Percentiles rank a stretch among this genome's conserved stretches.
Conservation (phyloP, 75 land plant species). For the Selaginella moellendorffii region DNA sequence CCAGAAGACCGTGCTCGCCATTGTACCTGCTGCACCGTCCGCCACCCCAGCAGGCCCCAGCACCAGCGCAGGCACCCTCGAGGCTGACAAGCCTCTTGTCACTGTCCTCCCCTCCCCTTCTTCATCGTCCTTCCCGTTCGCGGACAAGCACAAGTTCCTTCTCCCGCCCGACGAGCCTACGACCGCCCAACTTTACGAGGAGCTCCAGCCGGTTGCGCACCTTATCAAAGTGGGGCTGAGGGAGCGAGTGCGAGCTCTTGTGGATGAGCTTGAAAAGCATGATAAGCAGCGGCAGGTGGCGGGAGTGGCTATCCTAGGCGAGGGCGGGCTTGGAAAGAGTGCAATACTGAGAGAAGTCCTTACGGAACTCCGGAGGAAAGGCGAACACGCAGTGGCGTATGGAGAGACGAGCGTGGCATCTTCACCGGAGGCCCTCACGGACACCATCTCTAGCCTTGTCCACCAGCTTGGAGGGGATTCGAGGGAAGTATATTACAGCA, state of each 20-base stretch:
- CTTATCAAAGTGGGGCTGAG: not conserved
- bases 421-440: conserved; percentile 4
- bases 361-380: not conserved
- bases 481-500: not conserved
- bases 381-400: conserved; percentile 1
- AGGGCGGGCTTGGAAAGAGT: not conserved
- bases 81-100: not conserved
- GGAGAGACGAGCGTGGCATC: not conserved
- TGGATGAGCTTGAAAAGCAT: not conserved
- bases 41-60: not conserved
- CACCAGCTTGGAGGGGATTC: conserved; percentile 7
- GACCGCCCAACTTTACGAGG: not conserved
- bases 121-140: not conserved
- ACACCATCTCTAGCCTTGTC: not conserved
- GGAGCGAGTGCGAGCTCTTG: not conserved
- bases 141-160: not conserved
- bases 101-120: not conserved
- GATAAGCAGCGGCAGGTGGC: not conserved
- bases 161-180: not conserved
- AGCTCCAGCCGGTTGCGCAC: not conserved
- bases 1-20: conserved; percentile 1
- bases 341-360: not conserved
- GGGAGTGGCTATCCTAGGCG: not conserved
- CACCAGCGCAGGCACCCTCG: not conserved
- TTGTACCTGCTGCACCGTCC: not conserved